Evolutionary conservation across 106 monocot genomes (phyloP), one percentile per base, ranked within the genome.

Genomic region (Acanthochlamys bracteata): DNA sequence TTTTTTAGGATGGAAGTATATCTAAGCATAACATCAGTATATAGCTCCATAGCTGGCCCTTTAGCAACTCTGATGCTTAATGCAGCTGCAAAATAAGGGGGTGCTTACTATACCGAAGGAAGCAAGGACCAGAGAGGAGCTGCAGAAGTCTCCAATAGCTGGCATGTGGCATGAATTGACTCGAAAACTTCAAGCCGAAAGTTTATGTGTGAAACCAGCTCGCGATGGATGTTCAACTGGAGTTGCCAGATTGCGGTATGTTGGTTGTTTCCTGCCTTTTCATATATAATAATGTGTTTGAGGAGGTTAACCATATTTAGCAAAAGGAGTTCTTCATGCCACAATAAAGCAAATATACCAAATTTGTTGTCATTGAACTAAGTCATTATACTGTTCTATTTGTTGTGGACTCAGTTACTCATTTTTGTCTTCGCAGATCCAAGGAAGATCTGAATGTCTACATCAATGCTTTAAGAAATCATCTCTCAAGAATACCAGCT

Each of bases 151-250:
- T 20, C 61, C 55, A 19, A 17, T 75, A 42, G 40, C 41, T 68
- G 68, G 67, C 56, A 67, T 77, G 15, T 94, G 94, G 94, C 74
- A 82, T 63, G 76, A 79, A 16, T 74, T 94, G 73, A 79, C 59
- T n/a, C 65, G 21, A 24, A 77, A 75, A 20, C 79, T 94, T 61
- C 75, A 79, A 52, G 74, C 82, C 59, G 65, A 79, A 71, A 80
- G 83, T 22, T 55, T 94, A n/a, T 94, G 94, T 75, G 86, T 94
- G 59, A 94, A 94, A 59, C 94, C 94, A 61, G 82, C 82, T 82
- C 76, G 86, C 70, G 94, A 94, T 81, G 94, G 94, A 71, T 94
- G 94, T 72, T 94, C 94, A 53, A 89, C 94, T 67, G 94, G 94
- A 55, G 94, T 94, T 61, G 89, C 94, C 59, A 81, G 89, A 70